Evolutionary conservation across 768 basidiomycete species (phyloP).

Genomic region (Tremella fuciformis): DNA sequence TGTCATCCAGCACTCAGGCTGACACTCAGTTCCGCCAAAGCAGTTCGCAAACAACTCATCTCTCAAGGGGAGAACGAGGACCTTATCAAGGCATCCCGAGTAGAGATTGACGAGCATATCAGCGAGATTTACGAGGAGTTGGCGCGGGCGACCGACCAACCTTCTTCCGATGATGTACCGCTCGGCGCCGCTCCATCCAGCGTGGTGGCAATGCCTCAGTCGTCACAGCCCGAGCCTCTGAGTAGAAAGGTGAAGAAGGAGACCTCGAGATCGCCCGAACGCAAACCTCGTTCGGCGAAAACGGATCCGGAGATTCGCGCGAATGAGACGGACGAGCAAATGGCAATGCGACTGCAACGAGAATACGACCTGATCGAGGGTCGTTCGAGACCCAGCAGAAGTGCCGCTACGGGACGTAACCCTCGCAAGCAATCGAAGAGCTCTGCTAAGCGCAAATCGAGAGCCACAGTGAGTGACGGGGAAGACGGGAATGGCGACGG

Average conservation of each 20-base stretch:
- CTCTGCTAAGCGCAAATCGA: constrained; percentile 48
- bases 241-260: constrained; percentile 26
- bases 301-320: neutral
- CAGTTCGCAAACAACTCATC: constrained; percentile 72
- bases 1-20: neutral
- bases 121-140: constrained; percentile 48
- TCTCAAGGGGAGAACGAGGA: constrained; percentile 55
- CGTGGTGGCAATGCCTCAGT: constrained; percentile 18
- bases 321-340: constrained; percentile 63
- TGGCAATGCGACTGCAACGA: constrained; percentile 67
- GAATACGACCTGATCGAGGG: constrained; percentile 60
- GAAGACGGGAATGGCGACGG: constrained; percentile 30
- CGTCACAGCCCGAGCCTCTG: constrained; percentile 29
- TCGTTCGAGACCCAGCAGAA: constrained; percentile 53
- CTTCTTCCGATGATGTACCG: constrained; percentile 22
- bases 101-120: constrained; percentile 69
- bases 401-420: constrained; percentile 35
- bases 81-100: constrained; percentile 65
- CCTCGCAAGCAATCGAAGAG: constrained; percentile 16
- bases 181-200: constrained; percentile 13
- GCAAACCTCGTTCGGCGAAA: constrained; percentile 6
- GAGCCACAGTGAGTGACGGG: constrained; percentile 42
- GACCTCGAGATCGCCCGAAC: constrained; percentile 6
- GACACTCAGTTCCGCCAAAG: constrained; percentile 62
- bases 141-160: constrained; percentile 17